These are phyloP conservation scores for Adenanthera pavonina DNA, from an alignment of 306 rosid genomes.

Conservation along the genomic window DNA sequence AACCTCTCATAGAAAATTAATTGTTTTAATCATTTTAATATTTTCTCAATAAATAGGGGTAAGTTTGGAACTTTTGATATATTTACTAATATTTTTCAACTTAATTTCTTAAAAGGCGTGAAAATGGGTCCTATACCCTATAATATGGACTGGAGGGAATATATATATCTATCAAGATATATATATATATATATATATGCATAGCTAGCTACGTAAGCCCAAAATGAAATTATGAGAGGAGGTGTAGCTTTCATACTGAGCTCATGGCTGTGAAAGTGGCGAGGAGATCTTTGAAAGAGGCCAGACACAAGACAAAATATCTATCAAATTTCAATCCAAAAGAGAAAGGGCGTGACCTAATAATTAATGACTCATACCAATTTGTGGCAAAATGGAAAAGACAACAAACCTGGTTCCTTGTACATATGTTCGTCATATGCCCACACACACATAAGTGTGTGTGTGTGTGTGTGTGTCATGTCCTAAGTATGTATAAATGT, in stretches of 20 bases:
- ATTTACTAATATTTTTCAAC: no score
- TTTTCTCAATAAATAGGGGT: no score
- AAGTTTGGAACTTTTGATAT: no score
- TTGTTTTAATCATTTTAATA: no score
- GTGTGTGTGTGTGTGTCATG: no score
- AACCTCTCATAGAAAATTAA: no score
- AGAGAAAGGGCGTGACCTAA: not conserved
- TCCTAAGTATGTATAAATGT: no score
- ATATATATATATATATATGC: no score
- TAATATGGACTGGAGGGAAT: not conserved
- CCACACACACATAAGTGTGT: not conserved
- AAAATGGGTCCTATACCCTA: no score
- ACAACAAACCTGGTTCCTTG: not conserved
- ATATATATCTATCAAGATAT: not conserved
- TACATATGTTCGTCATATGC: slow-evolving; percentile 4
- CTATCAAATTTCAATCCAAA: slow-evolving; percentile 6
- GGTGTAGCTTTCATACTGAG: not conserved
- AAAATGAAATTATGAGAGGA: not conserved
- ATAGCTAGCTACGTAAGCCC: not conserved
- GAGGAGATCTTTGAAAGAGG: not conserved
- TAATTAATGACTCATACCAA: not conserved
- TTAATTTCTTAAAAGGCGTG: no score
- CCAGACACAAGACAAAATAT: slow-evolving; percentile 10
- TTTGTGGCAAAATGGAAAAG: not conserved
- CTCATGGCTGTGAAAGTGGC: not conserved